Conservation (phyloP, 2,329 filamentous ascomycete species). For the Peltaster fructicola region DNA sequence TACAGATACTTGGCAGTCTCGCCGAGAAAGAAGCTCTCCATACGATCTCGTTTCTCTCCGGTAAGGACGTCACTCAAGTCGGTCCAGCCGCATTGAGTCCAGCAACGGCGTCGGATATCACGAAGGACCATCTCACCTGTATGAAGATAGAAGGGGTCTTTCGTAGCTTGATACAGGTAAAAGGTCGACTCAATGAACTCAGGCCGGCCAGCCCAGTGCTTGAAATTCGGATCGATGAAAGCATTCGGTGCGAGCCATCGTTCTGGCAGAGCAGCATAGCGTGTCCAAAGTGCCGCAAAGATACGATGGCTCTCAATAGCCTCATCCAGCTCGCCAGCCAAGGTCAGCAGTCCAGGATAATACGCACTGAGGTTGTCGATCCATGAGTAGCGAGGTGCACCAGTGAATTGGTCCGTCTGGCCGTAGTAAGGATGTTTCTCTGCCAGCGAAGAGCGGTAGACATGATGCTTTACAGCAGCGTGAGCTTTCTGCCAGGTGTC, state of each 20-base stretch:
- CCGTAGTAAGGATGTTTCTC: constrained; percentile 83
- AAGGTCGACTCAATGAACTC: constrained; percentile 97
- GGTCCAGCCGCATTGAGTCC: constrained; percentile 84
- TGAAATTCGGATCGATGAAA: constrained; percentile 66
- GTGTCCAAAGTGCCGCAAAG: constrained; percentile 84
- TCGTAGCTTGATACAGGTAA: constrained; percentile 82
- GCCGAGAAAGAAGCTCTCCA: constrained; percentile 97
- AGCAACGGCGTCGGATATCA: constrained; percentile 77
- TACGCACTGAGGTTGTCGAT: constrained; percentile 92
- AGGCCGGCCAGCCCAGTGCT: constrained; percentile 89
- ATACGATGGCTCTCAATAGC: constrained; percentile 79
- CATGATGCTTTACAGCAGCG: constrained; percentile 69
- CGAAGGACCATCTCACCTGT: constrained; percentile 88
- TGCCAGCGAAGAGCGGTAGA: constrained; percentile 53
- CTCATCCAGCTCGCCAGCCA: constrained; percentile 80
- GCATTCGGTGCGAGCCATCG: constrained; percentile 56
- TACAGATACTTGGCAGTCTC: constrained; percentile 96
- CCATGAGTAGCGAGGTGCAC: constrained; percentile 80
- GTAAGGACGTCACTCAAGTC: constrained; percentile 44
- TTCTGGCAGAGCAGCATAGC: constrained; percentile 86
- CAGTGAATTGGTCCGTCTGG: constrained; percentile 74
- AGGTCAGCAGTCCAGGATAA: constrained; percentile 71
- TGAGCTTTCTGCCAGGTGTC: constrained; percentile 73
- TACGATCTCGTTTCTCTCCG: constrained; percentile 81
- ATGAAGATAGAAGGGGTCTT: constrained; percentile 90